A percentile compares a stretch with the other conserved stretches of the same genome.
These are phyloP conservation scores for Clarireedia homoeocarpa DNA, from an alignment of 2,329 filamentous ascomycete species.

Conservation along the genomic window DNA sequence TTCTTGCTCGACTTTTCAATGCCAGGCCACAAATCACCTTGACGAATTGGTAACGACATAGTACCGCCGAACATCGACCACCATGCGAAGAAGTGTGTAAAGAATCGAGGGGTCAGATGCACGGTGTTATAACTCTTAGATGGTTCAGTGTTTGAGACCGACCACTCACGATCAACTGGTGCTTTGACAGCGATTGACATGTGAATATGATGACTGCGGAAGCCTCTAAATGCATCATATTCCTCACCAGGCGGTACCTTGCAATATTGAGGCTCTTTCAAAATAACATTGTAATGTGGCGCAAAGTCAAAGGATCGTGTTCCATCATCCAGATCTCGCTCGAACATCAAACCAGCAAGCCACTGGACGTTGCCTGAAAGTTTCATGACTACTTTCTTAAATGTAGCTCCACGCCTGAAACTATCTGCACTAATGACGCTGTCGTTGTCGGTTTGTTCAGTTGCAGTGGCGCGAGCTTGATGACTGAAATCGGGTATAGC, in stretches of 20 bases:
- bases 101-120: slow-evolving; percentile 89
- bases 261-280: slow-evolving; percentile 73
- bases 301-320: slow-evolving; percentile 79
- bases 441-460: slow-evolving; percentile 48
- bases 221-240: slow-evolving; percentile 95
- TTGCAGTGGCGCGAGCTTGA: slow-evolving; percentile 56
- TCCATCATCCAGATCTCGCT: slow-evolving; percentile 66
- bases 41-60: slow-evolving; percentile 88
- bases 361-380: slow-evolving; percentile 92
- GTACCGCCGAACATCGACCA: slow-evolving; percentile 94
- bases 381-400: slow-evolving; percentile 99
- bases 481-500: slow-evolving; percentile 91
- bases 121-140: slow-evolving; percentile 94
- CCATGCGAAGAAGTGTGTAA: slow-evolving; percentile 97
- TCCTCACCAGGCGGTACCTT: slow-evolving; percentile 45
- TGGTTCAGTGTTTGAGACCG: slow-evolving; percentile 61
- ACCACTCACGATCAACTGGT: slow-evolving; percentile 81
- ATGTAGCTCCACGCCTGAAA: slow-evolving; percentile 67
- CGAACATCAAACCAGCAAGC: slow-evolving; percentile 86
- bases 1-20: slow-evolving; percentile 97
- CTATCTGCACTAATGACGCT: slow-evolving; percentile 49
- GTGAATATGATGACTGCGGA: slow-evolving; percentile 94
- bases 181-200: slow-evolving; percentile 87
- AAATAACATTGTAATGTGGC: slow-evolving; percentile 83
- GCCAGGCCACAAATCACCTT: slow-evolving; percentile 84